Evolutionary conservation across 2,329 filamentous ascomycete genomes (phyloP).

Genomic region (Sodiomyces alkalinus): DNA sequence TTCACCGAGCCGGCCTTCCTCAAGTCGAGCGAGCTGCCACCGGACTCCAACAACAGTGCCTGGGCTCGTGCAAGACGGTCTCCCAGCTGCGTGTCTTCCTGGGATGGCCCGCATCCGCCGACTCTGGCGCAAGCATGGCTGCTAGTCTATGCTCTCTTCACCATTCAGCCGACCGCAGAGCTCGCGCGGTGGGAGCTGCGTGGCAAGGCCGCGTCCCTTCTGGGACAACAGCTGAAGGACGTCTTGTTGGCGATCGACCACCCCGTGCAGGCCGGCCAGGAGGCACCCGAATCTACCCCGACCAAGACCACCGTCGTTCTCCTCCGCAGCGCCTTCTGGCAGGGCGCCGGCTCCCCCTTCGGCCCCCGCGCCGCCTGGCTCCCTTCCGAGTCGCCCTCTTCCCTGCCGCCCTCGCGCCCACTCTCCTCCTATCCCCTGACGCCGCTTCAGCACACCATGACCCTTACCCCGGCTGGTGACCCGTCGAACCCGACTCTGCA

Average conservation of each 20-base stretch:
- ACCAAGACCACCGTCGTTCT: constrained; percentile 23
- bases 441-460: constrained; percentile 30
- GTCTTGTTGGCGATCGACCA: constrained; percentile 35
- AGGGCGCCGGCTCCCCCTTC: constrained; percentile 52
- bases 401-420: constrained; percentile 15
- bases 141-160: constrained; percentile 35
- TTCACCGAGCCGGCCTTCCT: constrained; percentile 30
- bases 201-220: constrained; percentile 19
- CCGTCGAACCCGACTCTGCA: constrained; percentile 22
- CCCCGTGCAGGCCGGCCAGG: constrained; percentile 19
- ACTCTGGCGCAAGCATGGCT: constrained; percentile 37
- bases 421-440: constrained; percentile 32
- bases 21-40: constrained; percentile 32
- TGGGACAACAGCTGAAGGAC: constrained; percentile 25
- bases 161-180: constrained; percentile 31
- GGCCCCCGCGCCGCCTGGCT: constrained; percentile 49
- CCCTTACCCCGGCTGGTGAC: constrained; percentile 21
- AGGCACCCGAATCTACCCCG: constrained; percentile 13
- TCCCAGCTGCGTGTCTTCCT: constrained; percentile 27
- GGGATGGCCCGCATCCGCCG: constrained; percentile 24
- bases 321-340: constrained; percentile 48
- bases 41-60: constrained; percentile 36
- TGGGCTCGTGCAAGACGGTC: constrained; percentile 42
- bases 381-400: constrained; percentile 25
- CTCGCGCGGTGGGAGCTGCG: constrained; percentile 29